Evolutionary conservation across 192 early-diverging fungal species (phyloP), one percentile per base, ranked within the genome.

Genomic region (Geranomyces michiganensis): DNA sequence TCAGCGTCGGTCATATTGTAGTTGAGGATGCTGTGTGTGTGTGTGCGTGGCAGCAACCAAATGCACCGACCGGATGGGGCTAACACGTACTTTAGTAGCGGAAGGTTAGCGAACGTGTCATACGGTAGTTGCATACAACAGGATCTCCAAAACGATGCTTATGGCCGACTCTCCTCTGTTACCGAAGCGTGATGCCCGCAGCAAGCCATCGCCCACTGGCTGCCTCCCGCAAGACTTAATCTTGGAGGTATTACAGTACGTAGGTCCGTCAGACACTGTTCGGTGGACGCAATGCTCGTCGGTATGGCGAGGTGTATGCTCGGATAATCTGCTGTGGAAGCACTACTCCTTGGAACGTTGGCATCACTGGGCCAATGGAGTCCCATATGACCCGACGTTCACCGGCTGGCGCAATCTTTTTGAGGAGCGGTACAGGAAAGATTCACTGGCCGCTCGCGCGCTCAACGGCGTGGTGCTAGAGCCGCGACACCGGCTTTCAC

Each of bases 311-410:
- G 15, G 10, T 60, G 59, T 70, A 0, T 70, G 68, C 9, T 24
- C 27, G 22, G 58, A 70, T 36, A 70, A 70, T 24, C 31, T 33
- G 33, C 31, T 70, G 4, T 70, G 68, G 68, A 70, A 70, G 58
- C 22, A 62, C 6, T 15, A 30, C 15, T 60, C 44, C 17, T 21
- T 41, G 17, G 8, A 5, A 9, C 32, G 68, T 14, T 70, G 68
- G 68, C 22, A 31, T 8, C 45, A 47, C 21, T 70, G 68, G 68
- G 45, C 21, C 15, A 30, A 24, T 7, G 27, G 36, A 12, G 12
- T 31, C 13, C 19, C n/a, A 6, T 29, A 15, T 53, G 51, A n/a
- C 51, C n/a, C 19, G n/a, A 53, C 19, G 7, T n/a, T 26, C 24
- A 17, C n/a, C 7, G 24, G 24, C 1, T 70, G 68, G 68, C 19